Evolutionary conservation across 495 filamentous ascomycete species (phyloP).

Genomic region (Hypoxylon intermedium): DNA sequence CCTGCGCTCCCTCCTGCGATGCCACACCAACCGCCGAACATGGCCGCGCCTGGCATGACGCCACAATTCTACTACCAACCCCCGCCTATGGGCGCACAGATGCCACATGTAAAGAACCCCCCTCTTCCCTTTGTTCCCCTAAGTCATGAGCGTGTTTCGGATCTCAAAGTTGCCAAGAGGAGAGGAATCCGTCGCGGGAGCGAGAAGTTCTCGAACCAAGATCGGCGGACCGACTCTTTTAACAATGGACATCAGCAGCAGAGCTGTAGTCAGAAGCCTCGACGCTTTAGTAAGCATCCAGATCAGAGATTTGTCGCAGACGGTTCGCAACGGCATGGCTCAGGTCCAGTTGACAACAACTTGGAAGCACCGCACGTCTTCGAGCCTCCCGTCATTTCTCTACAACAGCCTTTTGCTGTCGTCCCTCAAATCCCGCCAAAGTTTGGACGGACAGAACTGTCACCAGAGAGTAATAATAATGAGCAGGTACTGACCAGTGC

Average conservation of each 20-base stretch:
- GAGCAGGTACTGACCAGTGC: constrained; percentile 74
- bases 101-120: constrained; percentile 72
- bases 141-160: constrained; percentile 26
- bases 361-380: constrained; percentile 25
- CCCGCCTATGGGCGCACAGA: constrained; percentile 57
- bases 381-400: constrained; percentile 37
- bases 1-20: constrained; percentile 73
- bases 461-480: constrained; percentile 72
- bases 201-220: constrained; percentile 53
- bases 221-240: constrained; percentile 43
- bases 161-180: constrained; percentile 48
- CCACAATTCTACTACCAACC: constrained; percentile 66
- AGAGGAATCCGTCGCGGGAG: constrained; percentile 51
- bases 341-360: constrained; percentile 19
- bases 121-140: constrained; percentile 55
- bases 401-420: constrained; percentile 42
- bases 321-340: constrained; percentile 23
- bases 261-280: constrained; percentile 40
- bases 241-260: constrained; percentile 39
- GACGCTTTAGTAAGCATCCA: constrained; percentile 52
- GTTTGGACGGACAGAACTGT: constrained; percentile 60
- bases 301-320: constrained; percentile 38
- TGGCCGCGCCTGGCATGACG: constrained; percentile 60
- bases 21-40: constrained; percentile 67
- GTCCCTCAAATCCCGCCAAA: constrained; percentile 43